Evolutionary conservation across 176 grass and related monocot genomes (phyloP).

Genomic region (Aegilops tauschii): DNA sequence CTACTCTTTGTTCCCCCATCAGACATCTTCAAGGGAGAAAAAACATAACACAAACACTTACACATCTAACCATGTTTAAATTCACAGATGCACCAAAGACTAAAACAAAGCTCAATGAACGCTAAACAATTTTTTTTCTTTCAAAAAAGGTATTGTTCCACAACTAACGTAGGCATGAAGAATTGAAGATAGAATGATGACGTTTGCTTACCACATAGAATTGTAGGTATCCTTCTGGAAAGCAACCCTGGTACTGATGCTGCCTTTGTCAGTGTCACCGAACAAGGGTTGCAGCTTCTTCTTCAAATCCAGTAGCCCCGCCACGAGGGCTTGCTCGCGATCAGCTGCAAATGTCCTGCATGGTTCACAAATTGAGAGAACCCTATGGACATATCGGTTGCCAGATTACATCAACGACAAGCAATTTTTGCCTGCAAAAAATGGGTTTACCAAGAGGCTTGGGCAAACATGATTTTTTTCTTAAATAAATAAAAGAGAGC

Average conservation of each 20-base stretch:
- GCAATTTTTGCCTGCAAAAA: too few species aligned
- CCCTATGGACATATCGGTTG: too few species aligned
- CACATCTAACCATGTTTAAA: not conserved
- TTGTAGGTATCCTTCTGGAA: constrained; percentile 49
- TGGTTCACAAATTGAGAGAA: too few species aligned
- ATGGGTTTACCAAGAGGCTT: too few species aligned
- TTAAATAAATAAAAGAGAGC: not conserved
- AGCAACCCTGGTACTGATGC: constrained; percentile 26
- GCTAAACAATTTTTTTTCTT: too few species aligned
- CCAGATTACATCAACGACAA: too few species aligned
- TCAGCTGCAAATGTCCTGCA: not conserved
- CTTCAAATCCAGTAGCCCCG: constrained; percentile 83
- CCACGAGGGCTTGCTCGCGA: constrained; percentile 31
- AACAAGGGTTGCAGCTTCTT: constrained; percentile 82
- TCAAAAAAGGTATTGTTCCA: too few species aligned
- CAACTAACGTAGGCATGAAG: not conserved
- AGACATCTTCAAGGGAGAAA: constrained; percentile 52
- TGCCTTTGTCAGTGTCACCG: constrained; percentile 38
- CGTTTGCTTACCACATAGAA: constrained; percentile 57
- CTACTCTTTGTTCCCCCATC: constrained; percentile 87
- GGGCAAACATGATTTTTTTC: too few species aligned
- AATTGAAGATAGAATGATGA: not conserved
- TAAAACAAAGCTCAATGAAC: too few species aligned
- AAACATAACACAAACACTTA: constrained; percentile 20
- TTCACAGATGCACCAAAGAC: not conserved